Evolutionary conservation across 371 early-diverging fungal genomes (phyloP), one percentile per base, ranked within the genome.

Genomic region (Mucor circinelloides): DNA sequence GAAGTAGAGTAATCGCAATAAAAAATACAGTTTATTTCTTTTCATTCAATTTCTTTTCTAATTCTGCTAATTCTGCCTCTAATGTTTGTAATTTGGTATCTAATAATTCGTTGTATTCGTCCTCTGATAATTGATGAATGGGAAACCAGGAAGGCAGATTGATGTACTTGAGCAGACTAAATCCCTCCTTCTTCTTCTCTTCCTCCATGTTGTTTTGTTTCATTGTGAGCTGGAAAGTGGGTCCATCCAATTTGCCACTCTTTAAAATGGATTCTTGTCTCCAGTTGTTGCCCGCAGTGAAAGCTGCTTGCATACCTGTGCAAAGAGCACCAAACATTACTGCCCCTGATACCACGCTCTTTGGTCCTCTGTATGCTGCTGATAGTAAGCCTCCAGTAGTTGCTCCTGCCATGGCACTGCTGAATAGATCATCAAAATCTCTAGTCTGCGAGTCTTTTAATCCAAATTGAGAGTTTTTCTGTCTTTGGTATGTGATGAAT

Each of bases 1-100:
- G 95, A 98, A 98, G 87, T 98, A 91, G 76, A 74, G 31, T 56
- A 58, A 36, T 19, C 32, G 31, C 23, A 63, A 61, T 38, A 58
- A 63, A 62, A 50, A 60, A 32, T 36, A 58, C 28, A 58, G 8
- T 56, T 62, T 67, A 46, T 40, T 40, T 54, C 42, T 58, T 42
- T 30, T 28, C 69, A 57, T 25, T 70, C 72, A 68, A 19, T 46
- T 48, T 55, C 32, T 38, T 67, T 28, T 81, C 80, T 48, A 84
- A 54, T 36, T 69, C 72, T 27, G 72, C 64, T 25, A 84, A 65
- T 48, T 84, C 82, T 6, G 69, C 72, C 52, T 84, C 84, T 38
- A 84, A 66, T 25, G 73, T 69, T 32, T 79, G 73, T 42, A 84
- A 64, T 61, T 71, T 73, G 31, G 73, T 73, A 63, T 84, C 84